Percentiles rank a stretch among this genome's conserved stretches.
Conservation (phyloP, 176 grass and related monocot genomes). For the Bolboschoenus planiculmis region DNA sequence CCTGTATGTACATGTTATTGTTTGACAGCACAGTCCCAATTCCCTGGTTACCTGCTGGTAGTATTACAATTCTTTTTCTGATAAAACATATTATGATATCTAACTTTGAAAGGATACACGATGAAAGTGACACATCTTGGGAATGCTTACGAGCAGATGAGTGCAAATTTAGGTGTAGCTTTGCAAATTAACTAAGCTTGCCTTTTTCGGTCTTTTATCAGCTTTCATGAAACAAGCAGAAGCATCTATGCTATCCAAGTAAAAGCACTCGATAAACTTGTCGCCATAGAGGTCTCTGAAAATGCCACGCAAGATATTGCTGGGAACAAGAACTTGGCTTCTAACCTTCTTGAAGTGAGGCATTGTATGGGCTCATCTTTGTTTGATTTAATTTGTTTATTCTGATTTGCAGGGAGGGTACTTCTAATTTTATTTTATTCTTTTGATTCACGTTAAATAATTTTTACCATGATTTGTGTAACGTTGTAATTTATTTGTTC, state of each 20-base stretch:
- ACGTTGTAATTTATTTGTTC: neutral
- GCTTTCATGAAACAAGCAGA: constrained; percentile 75
- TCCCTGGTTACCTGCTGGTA: neutral
- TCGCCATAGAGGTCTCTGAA: constrained; percentile 65
- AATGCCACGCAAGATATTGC: constrained; percentile 65
- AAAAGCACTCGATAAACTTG: constrained; percentile 43
- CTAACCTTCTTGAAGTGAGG: constrained; percentile 76
- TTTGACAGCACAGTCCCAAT: neutral
- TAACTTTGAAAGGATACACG: neutral
- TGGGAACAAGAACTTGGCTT: constrained; percentile 68
- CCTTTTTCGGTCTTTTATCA: constrained; percentile 27
- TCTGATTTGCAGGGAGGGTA: neutral
- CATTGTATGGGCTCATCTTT: constrained; percentile 55
- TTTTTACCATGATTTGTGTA: neutral
- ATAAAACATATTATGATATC: neutral
- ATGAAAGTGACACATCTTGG: neutral
- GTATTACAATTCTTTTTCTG: neutral
- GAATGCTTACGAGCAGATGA: neutral
- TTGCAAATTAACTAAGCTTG: neutral
- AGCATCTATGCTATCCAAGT: constrained; percentile 63
- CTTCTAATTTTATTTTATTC: neutral
- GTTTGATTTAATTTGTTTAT: neutral
- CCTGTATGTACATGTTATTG: neutral
- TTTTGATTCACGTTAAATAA: neutral
- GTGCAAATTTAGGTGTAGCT: neutral